Conservation (phyloP, 768 basidiomycete species). For the Crepidotus variabilis region DNA sequence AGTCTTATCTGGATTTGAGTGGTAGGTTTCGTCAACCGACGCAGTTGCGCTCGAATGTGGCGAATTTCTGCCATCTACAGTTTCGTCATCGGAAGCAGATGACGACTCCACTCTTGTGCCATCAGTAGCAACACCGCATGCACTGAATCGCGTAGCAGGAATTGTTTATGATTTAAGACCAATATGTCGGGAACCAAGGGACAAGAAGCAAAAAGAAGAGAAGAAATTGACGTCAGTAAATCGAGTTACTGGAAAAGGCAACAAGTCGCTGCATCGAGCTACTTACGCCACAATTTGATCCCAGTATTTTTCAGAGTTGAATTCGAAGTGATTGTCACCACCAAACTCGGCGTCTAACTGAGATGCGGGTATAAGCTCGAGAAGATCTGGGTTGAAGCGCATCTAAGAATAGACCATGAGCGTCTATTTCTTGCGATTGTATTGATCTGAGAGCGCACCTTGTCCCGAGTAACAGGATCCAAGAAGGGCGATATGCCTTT, state of each 20-base stretch:
- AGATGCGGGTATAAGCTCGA: slow-evolving; percentile 66
- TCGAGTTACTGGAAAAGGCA: background rate
- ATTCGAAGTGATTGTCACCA: slow-evolving; percentile 70
- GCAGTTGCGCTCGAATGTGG: background rate
- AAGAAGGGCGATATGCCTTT: slow-evolving; percentile 84
- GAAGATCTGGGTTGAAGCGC: slow-evolving; percentile 83
- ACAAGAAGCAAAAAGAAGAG: background rate
- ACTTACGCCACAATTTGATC: slow-evolving; percentile 67
- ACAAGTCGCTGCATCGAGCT: background rate
- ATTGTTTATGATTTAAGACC: background rate
- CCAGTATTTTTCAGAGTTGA: slow-evolving; percentile 76
- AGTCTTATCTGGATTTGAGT: background rate
- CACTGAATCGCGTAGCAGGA: slow-evolving; percentile 25
- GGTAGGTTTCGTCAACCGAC: background rate
- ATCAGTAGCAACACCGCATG: slow-evolving; percentile 53
- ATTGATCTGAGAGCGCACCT: slow-evolving; percentile 40
- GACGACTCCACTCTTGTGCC: slow-evolving; percentile 40
- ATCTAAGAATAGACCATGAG: slow-evolving; percentile 41
- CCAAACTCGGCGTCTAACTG: slow-evolving; percentile 86
- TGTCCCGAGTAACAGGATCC: slow-evolving; percentile 85
- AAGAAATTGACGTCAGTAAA: slow-evolving; percentile 2
- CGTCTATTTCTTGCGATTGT: background rate
- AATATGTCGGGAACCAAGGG: background rate
- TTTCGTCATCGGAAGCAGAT: background rate
- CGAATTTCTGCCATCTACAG: background rate